phyloP scores from a whole-genome alignment of 2,329 filamentous ascomycete genomes.

The Zymoseptoria crescenta region DNA sequence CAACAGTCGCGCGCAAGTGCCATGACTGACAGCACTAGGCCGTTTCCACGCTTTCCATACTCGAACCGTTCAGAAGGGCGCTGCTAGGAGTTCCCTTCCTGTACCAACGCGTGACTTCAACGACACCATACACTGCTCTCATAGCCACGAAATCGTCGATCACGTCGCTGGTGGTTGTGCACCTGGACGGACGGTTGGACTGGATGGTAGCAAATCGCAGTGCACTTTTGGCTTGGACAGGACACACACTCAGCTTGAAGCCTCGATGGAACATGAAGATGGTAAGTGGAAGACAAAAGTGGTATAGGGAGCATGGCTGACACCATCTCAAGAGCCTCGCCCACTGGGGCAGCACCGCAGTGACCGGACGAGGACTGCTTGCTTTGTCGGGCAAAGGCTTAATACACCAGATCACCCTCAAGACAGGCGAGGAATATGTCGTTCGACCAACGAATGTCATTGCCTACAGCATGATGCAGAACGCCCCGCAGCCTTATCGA shows the following conservation, averaged over 20 bases:
- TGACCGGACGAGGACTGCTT: slow-evolving; percentile 80
- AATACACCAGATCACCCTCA: slow-evolving; percentile 75
- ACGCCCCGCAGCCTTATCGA: slow-evolving; percentile 73
- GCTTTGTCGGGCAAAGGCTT: slow-evolving; percentile 81
- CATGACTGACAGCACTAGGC: slow-evolving; percentile 46
- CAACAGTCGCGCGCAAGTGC: background rate
- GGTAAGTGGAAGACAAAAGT: slow-evolving; percentile 30
- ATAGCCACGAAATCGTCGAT: slow-evolving; percentile 80
- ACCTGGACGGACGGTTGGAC: slow-evolving; percentile 87
- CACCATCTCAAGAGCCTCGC: slow-evolving; percentile 52
- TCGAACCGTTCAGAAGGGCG: slow-evolving; percentile 75
- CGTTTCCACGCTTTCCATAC: slow-evolving; percentile 78
- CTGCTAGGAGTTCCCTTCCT: slow-evolving; percentile 84
- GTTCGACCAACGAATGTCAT: slow-evolving; percentile 85
- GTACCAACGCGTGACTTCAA: slow-evolving; percentile 82
- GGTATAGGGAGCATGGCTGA: slow-evolving; percentile 29
- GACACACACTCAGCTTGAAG: slow-evolving; percentile 69
- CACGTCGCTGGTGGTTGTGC: slow-evolving; percentile 78
- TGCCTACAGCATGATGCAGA: slow-evolving; percentile 72
- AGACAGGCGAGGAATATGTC: slow-evolving; percentile 79
- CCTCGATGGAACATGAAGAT: slow-evolving; percentile 69
- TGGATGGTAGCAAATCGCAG: slow-evolving; percentile 88
- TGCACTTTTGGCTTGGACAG: slow-evolving; percentile 92
- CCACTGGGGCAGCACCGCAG: slow-evolving; percentile 83
- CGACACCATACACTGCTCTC: slow-evolving; percentile 77